Conservation (phyloP, 2,329 filamentous ascomycete genomes). For the Akanthomyces lecanii region DNA sequence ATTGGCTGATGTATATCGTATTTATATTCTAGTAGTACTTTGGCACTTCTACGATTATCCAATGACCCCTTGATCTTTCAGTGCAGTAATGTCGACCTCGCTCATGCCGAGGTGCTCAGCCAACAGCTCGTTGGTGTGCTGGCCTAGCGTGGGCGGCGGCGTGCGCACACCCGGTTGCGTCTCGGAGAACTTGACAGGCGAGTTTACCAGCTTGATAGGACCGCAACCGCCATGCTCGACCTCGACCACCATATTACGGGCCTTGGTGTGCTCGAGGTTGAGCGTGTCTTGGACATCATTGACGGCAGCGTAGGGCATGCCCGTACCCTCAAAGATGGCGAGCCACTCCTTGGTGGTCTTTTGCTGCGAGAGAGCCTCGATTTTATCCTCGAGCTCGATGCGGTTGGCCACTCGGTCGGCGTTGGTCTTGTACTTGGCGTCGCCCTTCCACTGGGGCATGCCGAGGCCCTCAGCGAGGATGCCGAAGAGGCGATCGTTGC, state of each 20-base stretch:
- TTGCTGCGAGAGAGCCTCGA: constrained; percentile 68
- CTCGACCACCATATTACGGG: constrained; percentile 85
- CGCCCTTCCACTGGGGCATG: constrained; percentile 55
- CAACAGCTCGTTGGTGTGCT: constrained; percentile 80
- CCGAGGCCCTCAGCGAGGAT: constrained; percentile 59
- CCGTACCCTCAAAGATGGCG: constrained; percentile 77
- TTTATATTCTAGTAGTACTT: background rate
- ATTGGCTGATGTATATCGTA: background rate
- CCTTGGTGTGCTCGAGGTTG: constrained; percentile 77
- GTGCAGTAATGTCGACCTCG: constrained; percentile 51
- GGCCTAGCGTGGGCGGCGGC: constrained; percentile 77
- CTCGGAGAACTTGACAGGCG: constrained; percentile 89
- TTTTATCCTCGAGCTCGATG: constrained; percentile 69
- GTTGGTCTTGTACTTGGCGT: constrained; percentile 58
- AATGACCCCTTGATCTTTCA: constrained; percentile 66
- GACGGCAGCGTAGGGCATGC: constrained; percentile 88
- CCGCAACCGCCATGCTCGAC: constrained; percentile 81
- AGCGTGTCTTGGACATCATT: constrained; percentile 87
- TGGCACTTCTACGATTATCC: constrained; percentile 31
- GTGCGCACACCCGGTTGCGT: constrained; percentile 70
- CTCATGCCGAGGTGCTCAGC: constrained; percentile 57
- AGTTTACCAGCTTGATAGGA: constrained; percentile 84
- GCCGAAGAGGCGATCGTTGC: constrained; percentile 67
- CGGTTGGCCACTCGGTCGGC: constrained; percentile 64
- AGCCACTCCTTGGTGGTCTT: constrained; percentile 89